Evolutionary conservation across 352 stramenopile species (phyloP), one percentile per base, ranked within the genome.

Genomic region (Globisporangium paroecandrum): DNA sequence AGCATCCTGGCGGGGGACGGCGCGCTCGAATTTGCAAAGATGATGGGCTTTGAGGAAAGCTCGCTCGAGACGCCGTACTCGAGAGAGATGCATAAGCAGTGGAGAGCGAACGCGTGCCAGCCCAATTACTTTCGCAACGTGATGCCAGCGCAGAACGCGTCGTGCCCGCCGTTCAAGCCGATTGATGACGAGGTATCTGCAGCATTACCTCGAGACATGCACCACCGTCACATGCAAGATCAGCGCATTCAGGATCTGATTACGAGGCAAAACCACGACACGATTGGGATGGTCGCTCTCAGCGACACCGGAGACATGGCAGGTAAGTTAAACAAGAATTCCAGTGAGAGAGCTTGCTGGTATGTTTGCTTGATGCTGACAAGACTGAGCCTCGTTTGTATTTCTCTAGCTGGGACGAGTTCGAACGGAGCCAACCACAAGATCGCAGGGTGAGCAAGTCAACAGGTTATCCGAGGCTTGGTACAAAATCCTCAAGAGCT

Each of bases 71-170:
- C 89, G 18, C 72, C 76, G 12, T 74, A 83, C 54, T 97, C 89
- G 5, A 64, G 64, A 5, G 64, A 78, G 43, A 69, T 90, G 43
- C 77, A 89, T 65, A 32, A 72, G 1, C 47, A 86, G 4, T 98
- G 91, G 91, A 55, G 68, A 3, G 51, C 65, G 7, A 75, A 82
- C 36, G 69, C 75, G 9, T 98, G 91, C 66, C 91, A 98, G 70
- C 91, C 91, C 27, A 98, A 98, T 68, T 98, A 97, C 76, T 98
- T 89, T 58, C 77, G 82, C 46, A 91, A 95, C 47, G 84, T 98
- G 6, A 78, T 96, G 10, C 67, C 78, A 5, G 78, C 69, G 24
- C 81, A 92, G 62, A 90, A 88, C 62, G 65, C 66, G 2, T 86
- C 78, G 10, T 98, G 91, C 66, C 88, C 88, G 24, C 91, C 91